Conservation (phyloP, 1,284 basidiomycete genomes). For the Cutaneotrichosporon cavernicola region DNA sequence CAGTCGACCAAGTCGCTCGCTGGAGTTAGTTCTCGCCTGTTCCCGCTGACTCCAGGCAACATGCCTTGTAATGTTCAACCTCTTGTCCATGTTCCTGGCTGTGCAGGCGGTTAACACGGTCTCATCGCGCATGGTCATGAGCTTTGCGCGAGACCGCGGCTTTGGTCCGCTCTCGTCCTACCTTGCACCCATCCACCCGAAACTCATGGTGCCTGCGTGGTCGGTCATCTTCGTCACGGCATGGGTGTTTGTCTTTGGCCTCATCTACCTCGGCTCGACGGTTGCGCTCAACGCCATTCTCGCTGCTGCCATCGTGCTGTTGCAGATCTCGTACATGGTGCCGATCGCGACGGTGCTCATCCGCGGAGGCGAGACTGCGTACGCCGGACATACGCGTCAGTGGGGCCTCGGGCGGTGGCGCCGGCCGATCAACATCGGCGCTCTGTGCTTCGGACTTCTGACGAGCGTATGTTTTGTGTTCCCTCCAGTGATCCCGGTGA, state of each 20-base stretch:
- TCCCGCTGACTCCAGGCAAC: conserved; percentile 24
- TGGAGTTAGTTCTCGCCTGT: conserved; percentile 13
- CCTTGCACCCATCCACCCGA: conserved; percentile 57
- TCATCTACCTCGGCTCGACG: conserved; percentile 44
- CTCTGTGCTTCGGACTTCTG: conserved; percentile 52
- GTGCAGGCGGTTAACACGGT: conserved; percentile 60
- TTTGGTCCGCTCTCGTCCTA: conserved; percentile 58
- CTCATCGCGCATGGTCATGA: conserved; percentile 65
- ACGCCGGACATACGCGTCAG: conserved; percentile 40
- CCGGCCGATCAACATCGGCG: conserved; percentile 48
- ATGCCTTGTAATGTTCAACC: conserved; percentile 55
- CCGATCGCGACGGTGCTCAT: conserved; percentile 51
- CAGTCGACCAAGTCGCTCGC: conserved; percentile 34
- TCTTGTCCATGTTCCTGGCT: conserved; percentile 47
- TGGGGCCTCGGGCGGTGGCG: conserved; percentile 43
- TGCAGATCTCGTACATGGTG: conserved; percentile 40
- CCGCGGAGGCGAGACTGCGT: conserved; percentile 51
- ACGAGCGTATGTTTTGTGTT: conserved; percentile 58
- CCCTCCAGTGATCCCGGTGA: conserved; percentile 54
- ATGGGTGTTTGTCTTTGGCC: conserved; percentile 23
- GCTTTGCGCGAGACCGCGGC: conserved; percentile 67
- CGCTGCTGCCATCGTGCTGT: conserved; percentile 36
- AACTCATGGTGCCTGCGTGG: conserved; percentile 58
- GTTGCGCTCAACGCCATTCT: conserved; percentile 39
- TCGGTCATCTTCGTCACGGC: conserved; percentile 61